Conservation (phyloP, 306 rosid species). For the Trifolium repens region DNA sequence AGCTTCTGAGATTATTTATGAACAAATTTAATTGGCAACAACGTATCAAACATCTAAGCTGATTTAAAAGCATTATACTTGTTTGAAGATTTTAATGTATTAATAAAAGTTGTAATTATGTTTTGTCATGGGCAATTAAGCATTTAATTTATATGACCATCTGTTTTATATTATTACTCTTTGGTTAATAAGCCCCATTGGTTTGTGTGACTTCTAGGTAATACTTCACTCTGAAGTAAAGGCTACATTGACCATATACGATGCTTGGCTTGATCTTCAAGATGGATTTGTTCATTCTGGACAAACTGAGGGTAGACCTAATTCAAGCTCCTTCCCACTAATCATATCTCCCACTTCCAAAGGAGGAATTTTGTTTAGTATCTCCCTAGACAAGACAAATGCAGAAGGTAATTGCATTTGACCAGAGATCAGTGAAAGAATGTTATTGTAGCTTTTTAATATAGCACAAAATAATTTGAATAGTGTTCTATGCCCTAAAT, state of each 20-base stretch:
- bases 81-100: conserved; percentile 23
- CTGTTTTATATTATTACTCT: background rate
- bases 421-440: conserved; percentile 28
- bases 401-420: conserved; percentile 64
- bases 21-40: conserved; percentile 30
- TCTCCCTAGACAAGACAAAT: conserved; percentile 70
- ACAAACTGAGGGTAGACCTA: conserved; percentile 71
- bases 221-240: conserved; percentile 92
- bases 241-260: conserved; percentile 77
- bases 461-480: conserved; percentile 31
- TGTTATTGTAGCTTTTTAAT: conserved; percentile 37
- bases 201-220: conserved; percentile 66
- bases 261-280: conserved; percentile 99
- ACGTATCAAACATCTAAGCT: conserved; percentile 19
- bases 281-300: conserved; percentile 88
- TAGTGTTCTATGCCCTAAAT: conserved; percentile 19
- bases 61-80: conserved; percentile 28
- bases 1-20: conserved; percentile 21
- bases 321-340: conserved; percentile 79
- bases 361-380: conserved; percentile 87
- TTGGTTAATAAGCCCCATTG: conserved; percentile 37
- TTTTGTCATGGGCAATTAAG: conserved; percentile 22
- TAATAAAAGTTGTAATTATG: background rate
- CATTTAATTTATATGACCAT: conserved; percentile 25
- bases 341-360: conserved; percentile 83